These are phyloP conservation scores for Sporisorium sorghi DNA, from an alignment of 1,284 basidiomycete genomes.

Conservation along the genomic window DNA sequence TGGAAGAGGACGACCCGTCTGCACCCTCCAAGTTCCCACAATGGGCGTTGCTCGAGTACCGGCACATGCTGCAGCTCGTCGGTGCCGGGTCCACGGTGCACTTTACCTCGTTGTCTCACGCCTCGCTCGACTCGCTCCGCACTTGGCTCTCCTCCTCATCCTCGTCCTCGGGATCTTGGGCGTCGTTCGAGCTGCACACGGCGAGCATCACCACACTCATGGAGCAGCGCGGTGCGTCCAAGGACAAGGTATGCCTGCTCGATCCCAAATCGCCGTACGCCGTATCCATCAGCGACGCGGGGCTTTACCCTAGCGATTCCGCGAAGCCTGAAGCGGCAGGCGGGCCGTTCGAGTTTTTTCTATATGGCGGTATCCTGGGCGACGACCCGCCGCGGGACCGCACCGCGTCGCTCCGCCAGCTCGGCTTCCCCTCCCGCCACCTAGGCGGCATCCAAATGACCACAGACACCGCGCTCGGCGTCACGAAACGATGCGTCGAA, in stretches of 20 bases:
- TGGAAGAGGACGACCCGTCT: conserved; percentile 67
- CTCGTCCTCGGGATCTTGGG: conserved; percentile 9
- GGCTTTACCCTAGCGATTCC: conserved; percentile 43
- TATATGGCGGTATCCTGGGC: conserved; percentile 73
- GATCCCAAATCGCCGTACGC: conserved; percentile 62
- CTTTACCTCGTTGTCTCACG: conserved; percentile 84
- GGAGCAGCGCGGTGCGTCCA: conserved; percentile 72
- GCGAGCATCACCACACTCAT: conserved; percentile 78
- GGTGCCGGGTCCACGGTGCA: conserved; percentile 77
- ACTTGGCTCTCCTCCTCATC: conserved; percentile 47
- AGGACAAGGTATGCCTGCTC: conserved; percentile 70
- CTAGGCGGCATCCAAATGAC: conserved; percentile 86
- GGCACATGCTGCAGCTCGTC: conserved; percentile 87
- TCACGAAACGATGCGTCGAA: conserved; percentile 86
- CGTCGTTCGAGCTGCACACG: conserved; percentile 74
- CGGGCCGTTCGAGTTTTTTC: conserved; percentile 58
- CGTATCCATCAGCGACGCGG: conserved; percentile 55
- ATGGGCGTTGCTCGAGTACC: conserved; percentile 67
- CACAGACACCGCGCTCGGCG: conserved; percentile 94
- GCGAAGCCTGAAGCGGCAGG: conserved; percentile 27
- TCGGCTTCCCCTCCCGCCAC: conserved; percentile 80
- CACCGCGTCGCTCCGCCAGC: conserved; percentile 84
- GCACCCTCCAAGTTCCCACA: conserved; percentile 61
- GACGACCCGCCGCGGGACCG: conserved; percentile 88
- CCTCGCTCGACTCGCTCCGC: conserved; percentile 77